Evolutionary conservation across 768 basidiomycete genomes (phyloP), one percentile per base, ranked within the genome.

Genomic region (Tulasnella sp.): DNA sequence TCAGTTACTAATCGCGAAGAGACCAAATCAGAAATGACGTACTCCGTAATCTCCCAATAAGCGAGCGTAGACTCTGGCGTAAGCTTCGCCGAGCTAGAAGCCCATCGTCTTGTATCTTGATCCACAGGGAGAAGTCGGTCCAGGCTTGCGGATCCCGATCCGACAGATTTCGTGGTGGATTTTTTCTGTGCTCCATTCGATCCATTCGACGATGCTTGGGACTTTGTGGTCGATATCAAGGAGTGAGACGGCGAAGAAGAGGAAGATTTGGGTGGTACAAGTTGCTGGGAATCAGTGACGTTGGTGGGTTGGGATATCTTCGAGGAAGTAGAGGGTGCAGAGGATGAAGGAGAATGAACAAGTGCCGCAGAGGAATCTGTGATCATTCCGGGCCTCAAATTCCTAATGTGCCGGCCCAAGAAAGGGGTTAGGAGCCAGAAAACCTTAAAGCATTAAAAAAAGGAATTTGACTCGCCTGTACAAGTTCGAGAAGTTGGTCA

Each of bases 401-500:
- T n/a, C 29, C 22, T n/a, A 22, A 34, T 34, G 32, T 16, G 9
- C 31, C n/a, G 5, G 29, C 32, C 20, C 13, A 41, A 13, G 5
- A 15, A 16, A 5, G 10, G 32, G 19, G 33, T 40, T n/a, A 53
- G n/a, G 31, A 35, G 43, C 41, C 35, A 28, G 47, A 49, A 27
- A 27, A 48, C 44, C 5, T 31, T 6, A 13, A 45, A 28, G 44
- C 1, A 20, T 15, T 15, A 19, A n/a, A 8, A 3, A 48, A 9
- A 34, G 33, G 19, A 15, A 3, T 3, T 15, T 29, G 35, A 58
- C 67, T 40, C 40, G 90, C 92, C 76, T 80, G 70, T 92, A 98
- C 27, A 98, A 63, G 13, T 82, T 76, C 37, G 84, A 80, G 57
- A 95, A 90, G 1, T 87, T 78, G 57, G 81, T 83, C 48, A 93